phyloP scores from a whole-genome alignment of 1,284 basidiomycete genomes.

The Wolfiporia cocos region DNA sequence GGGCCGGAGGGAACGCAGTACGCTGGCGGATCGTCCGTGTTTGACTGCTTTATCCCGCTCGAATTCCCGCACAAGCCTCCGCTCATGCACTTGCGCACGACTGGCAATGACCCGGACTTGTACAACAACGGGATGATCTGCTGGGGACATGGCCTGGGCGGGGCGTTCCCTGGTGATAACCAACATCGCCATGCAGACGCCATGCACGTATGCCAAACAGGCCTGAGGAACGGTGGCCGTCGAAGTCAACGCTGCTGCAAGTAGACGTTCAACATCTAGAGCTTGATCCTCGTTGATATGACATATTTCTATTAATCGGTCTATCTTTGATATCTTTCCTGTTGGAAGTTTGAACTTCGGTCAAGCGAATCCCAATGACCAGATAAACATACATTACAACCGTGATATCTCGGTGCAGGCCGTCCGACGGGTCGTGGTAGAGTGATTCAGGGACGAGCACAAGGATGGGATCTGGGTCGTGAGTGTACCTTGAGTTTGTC shows the following conservation, averaged over 20 bases:
- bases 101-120: slow-evolving; percentile 50
- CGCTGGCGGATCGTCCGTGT: slow-evolving; percentile 49
- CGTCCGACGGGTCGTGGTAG: slow-evolving; percentile 42
- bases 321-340: slow-evolving; percentile 1
- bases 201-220: slow-evolving; percentile 24
- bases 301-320: slow-evolving; percentile 53
- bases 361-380: slow-evolving; percentile 28
- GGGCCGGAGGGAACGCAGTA: slow-evolving; percentile 51
- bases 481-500: no score
- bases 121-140: slow-evolving; percentile 46
- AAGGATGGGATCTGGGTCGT: slow-evolving; percentile 41
- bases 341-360: slow-evolving; percentile 21
- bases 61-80: slow-evolving; percentile 42
- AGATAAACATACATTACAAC: slow-evolving; percentile 39
- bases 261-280: slow-evolving; percentile 51
- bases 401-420: slow-evolving; percentile 35
- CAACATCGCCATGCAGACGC: background rate
- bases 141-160: slow-evolving; percentile 47
- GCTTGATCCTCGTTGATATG: slow-evolving; percentile 51
- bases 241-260: slow-evolving; percentile 48
- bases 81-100: slow-evolving; percentile 42
- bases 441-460: slow-evolving; percentile 42
- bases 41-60: slow-evolving; percentile 48
- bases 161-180: slow-evolving; percentile 22
- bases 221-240: slow-evolving; percentile 47